Evolutionary conservation across 306 rosid species (phyloP), one percentile per base, ranked within the genome.

Genomic region (Cicer arietinum): DNA sequence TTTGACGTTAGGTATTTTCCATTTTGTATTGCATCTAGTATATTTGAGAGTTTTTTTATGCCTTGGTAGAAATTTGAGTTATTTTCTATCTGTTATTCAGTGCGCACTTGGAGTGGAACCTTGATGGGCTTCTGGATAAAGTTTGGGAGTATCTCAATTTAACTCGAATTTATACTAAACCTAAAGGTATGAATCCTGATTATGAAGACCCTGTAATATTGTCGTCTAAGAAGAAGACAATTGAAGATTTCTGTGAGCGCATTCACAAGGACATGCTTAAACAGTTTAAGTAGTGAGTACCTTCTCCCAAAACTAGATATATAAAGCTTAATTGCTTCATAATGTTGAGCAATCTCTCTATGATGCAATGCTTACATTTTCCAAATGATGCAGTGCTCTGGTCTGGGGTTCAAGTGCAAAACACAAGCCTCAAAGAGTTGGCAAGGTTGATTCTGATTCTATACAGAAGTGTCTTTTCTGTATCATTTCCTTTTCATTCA

Each of bases 181-280:
- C 99, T 39, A 94, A 90, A 80, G 99, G 99, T 78, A 87, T 94
- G 96, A 94, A 94, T 87, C 99, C 97, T 44, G 99, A 94, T 79
- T 94, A 94, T 65, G 99, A 94, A 86, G 99, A 94, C 69, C 99
- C 97, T 57, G 99, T 94, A 59, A 94, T 94, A 78, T 88, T 94
- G 69, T 94, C 99, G 0, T 94, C 99, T 13, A 94, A 85, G 90
- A 86, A 7, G 83, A 88, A 86, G 78, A 92, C 99, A 14, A 89
- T 95, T 50, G 99, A 92, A 79, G 99, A 92, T 84, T 95, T 95
- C 86, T 95, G 99, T 70, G 66, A 62, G 39, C 88, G 99, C 69
- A 95, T 89, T 75, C 99, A 92, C 85, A 95, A 92, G 82, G 99
- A 92, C 84, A 92, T 95, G 93, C 73, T 88, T 43, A 95, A 92